phyloP scores from a whole-genome alignment of 495 filamentous ascomycete species.

The Annulohypoxylon nitens region DNA sequence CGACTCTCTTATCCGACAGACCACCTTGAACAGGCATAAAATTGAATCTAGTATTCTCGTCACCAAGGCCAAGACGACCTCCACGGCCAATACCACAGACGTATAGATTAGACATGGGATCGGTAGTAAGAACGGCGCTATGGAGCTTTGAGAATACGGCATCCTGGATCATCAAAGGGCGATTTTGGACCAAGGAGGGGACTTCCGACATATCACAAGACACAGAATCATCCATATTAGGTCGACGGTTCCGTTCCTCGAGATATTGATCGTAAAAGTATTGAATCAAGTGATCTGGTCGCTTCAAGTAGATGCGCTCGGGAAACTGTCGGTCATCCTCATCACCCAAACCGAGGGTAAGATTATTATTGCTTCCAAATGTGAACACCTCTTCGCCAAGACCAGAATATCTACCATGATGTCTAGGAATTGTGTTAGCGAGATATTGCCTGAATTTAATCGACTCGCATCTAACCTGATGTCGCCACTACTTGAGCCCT shows the following conservation, averaged over 20 bases:
- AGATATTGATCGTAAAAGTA: conserved; percentile 75
- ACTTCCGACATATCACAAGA: conserved; percentile 63
- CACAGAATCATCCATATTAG: conserved; percentile 46
- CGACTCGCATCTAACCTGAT: conserved; percentile 34
- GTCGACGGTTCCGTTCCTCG: conserved; percentile 44
- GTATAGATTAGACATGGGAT: conserved; percentile 91
- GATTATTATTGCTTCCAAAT: conserved; percentile 95
- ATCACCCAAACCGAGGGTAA: conserved; percentile 91
- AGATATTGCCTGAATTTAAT: background rate
- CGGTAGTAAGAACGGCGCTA: conserved; percentile 89
- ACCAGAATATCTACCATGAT: conserved; percentile 49
- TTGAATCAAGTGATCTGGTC: conserved; percentile 83
- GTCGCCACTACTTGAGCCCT: conserved; percentile 46
- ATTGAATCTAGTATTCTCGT: conserved; percentile 86
- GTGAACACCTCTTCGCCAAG: conserved; percentile 89
- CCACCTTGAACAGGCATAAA: conserved; percentile 83
- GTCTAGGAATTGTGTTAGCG: conserved; percentile 32
- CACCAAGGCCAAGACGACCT: conserved; percentile 89
- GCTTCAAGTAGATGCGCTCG: conserved; percentile 80
- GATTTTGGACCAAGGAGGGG: conserved; percentile 76
- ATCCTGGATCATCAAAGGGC: conserved; percentile 78
- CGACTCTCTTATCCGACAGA: conserved; percentile 76
- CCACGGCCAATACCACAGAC: conserved; percentile 93
- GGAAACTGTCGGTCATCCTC: conserved; percentile 94
- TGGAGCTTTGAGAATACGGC: conserved; percentile 91